Conservation (phyloP, 2,329 filamentous ascomycete species). For the Sclerotinia sclerotiorum region DNA sequence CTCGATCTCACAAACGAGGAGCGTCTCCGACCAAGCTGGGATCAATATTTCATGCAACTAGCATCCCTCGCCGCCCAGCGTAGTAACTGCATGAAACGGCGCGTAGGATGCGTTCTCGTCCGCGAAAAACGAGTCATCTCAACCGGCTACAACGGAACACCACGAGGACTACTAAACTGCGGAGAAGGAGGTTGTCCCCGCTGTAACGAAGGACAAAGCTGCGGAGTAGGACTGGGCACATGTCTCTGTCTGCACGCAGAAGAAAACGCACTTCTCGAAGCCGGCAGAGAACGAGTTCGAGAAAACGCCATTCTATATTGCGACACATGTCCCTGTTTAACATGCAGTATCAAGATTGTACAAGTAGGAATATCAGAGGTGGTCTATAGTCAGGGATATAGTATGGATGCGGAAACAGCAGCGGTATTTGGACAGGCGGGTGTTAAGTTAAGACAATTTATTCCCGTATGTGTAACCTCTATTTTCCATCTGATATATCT, state of each 20-base stretch:
- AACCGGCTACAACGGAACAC: conserved; percentile 98
- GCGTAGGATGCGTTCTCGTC: conserved; percentile 92
- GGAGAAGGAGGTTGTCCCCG: conserved; percentile 85
- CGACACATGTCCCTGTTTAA: conserved; percentile 94
- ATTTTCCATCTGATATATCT: conserved; percentile 16
- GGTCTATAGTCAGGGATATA: conserved; percentile 90
- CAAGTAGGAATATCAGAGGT: conserved; percentile 96
- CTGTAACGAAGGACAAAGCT: conserved; percentile 73
- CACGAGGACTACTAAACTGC: conserved; percentile 83
- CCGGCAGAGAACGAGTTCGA: conserved; percentile 83
- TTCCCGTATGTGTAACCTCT: conserved; percentile 60
- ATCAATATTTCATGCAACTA: conserved; percentile 98
- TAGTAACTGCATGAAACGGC: conserved; percentile 97
- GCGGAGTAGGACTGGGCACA: conserved; percentile 74
- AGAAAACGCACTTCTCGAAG: conserved; percentile 94
- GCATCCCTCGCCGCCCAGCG: conserved; percentile 86
- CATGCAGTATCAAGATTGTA: conserved; percentile 97
- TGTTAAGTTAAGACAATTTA: conserved; percentile 82
- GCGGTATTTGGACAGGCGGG: conserved; percentile 81
- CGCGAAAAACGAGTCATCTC: conserved; percentile 82
- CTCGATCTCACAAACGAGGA: conserved; percentile 76
- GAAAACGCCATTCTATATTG: conserved; percentile 85
- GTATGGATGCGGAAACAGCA: conserved; percentile 86
- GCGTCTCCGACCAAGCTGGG: conserved; percentile 86
- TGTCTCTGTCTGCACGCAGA: conserved; percentile 98